A percentile compares a stretch with the other conserved stretches of the same genome.
phyloP scores from a whole-genome alignment of 768 basidiomycete genomes.

The Holtermannia corniformis region DNA sequence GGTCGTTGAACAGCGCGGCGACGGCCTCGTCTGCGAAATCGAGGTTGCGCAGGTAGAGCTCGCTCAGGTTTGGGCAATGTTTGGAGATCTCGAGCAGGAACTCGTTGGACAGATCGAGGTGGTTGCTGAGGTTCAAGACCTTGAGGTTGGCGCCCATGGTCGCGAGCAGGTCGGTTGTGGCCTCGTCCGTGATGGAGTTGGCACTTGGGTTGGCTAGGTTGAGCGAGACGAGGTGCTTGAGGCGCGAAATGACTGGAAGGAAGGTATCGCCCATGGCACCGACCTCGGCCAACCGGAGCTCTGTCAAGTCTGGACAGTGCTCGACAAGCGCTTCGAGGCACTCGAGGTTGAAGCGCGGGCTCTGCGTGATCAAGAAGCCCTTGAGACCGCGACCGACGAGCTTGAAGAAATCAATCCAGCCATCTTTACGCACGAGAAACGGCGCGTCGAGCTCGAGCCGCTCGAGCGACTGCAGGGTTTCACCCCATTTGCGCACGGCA shows the following conservation, averaged over 20 bases:
- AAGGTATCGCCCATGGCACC: slow-evolving; percentile 62
- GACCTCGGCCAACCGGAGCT: slow-evolving; percentile 69
- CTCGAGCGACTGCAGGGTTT: slow-evolving; percentile 56
- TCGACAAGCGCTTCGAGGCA: slow-evolving; percentile 55
- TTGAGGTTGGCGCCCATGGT: slow-evolving; percentile 52
- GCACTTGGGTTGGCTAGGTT: slow-evolving; percentile 59
- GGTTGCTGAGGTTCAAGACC: slow-evolving; percentile 62
- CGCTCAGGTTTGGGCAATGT: slow-evolving; percentile 47
- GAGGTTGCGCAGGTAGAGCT: slow-evolving; percentile 52
- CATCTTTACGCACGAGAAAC: slow-evolving; percentile 52
- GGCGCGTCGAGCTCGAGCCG: slow-evolving; percentile 76
- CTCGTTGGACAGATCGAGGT: slow-evolving; percentile 48
- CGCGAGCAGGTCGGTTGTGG: slow-evolving; percentile 51
- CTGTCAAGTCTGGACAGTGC: slow-evolving; percentile 52
- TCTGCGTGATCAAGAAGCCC: slow-evolving; percentile 71
- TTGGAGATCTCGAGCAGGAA: slow-evolving; percentile 55
- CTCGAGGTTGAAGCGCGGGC: slow-evolving; percentile 69
- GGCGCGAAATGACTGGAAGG: slow-evolving; percentile 48
- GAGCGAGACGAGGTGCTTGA: slow-evolving; percentile 50
- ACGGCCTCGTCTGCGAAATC: slow-evolving; percentile 64
- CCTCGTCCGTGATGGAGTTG: slow-evolving; percentile 50
- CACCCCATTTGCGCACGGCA: slow-evolving; percentile 46
- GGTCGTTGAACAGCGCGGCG: slow-evolving; percentile 56
- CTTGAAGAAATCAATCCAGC: slow-evolving; percentile 68
- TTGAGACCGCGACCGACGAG: slow-evolving; percentile 53